phyloP scores from a whole-genome alignment of 1,139 yeast species.

The Kurtzmaniella quercitrusa region DNA sequence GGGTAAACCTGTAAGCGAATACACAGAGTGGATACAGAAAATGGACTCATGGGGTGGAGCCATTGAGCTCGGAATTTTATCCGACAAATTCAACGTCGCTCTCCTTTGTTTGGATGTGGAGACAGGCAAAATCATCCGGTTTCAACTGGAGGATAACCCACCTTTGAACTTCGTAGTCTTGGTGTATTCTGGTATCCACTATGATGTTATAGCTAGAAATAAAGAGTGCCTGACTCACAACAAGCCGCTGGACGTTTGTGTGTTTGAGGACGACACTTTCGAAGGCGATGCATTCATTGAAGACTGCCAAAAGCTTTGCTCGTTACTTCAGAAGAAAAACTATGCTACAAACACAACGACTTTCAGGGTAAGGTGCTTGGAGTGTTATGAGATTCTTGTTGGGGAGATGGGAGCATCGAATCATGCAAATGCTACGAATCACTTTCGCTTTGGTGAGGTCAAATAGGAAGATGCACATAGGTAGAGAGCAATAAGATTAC shows the following conservation, averaged over 20 bases:
- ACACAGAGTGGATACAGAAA: slow-evolving; percentile 58
- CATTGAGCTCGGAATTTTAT: slow-evolving; percentile 66
- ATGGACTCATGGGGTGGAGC: slow-evolving; percentile 85
- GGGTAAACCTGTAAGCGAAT: slow-evolving; percentile 48
- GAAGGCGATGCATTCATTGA: slow-evolving; percentile 26
- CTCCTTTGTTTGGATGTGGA: slow-evolving; percentile 68
- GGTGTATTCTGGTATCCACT: slow-evolving; percentile 72
- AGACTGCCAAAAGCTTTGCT: slow-evolving; percentile 39
- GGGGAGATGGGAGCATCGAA: slow-evolving; percentile 68
- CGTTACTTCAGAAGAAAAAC: slow-evolving; percentile 45
- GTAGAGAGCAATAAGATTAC: too few species aligned
- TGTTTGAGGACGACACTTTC: slow-evolving; percentile 27
- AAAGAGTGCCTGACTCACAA: slow-evolving; percentile 20
- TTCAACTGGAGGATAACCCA: slow-evolving; percentile 37
- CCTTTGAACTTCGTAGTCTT: slow-evolving; percentile 44
- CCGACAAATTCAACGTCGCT: slow-evolving; percentile 48
- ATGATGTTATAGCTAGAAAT: slow-evolving; percentile 56
- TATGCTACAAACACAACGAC: slow-evolving; percentile 66
- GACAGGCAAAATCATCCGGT: slow-evolving; percentile 55
- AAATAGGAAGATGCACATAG: slow-evolving; percentile 11
- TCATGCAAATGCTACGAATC: slow-evolving; percentile 66
- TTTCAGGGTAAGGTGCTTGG: slow-evolving; percentile 55
- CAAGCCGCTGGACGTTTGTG: slow-evolving; percentile 31
- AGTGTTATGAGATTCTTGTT: slow-evolving; percentile 47
- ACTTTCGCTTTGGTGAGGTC: slow-evolving; percentile 62